phyloP scores from a whole-genome alignment of 1,284 basidiomycete species.

The Trametes hirsuta region DNA sequence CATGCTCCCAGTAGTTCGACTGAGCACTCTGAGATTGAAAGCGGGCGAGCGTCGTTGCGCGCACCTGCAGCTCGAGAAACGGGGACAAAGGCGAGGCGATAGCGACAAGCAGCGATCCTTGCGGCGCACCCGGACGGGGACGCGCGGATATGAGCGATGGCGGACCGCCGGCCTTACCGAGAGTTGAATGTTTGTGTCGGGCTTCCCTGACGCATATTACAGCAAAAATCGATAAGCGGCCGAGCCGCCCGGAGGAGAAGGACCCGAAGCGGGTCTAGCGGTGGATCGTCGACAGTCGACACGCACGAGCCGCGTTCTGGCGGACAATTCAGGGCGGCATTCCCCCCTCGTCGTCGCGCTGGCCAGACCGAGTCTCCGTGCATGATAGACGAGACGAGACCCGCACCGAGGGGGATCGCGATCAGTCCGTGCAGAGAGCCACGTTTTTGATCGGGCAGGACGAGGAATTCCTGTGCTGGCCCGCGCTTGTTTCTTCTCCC shows the following conservation, averaged over 20 bases:
- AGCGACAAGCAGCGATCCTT: neutral
- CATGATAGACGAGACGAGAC: neutral
- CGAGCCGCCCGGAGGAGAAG: neutral
- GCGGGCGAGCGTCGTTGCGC: neutral
- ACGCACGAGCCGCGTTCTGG: neutral
- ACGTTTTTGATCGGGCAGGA: constrained; percentile 5
- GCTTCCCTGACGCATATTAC: neutral
- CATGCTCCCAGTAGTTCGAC: neutral
- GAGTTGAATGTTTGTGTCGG: neutral
- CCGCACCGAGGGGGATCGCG: neutral
- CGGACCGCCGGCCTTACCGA: neutral
- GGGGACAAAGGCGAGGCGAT: neutral
- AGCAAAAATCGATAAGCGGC: neutral
- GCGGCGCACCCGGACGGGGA: too few relatives aligned
- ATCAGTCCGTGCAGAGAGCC: constrained; percentile 3
- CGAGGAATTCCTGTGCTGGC: too few relatives aligned
- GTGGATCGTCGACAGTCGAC: neutral
- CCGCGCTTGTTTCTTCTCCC: too few relatives aligned
- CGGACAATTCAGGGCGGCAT: constrained; percentile 1
- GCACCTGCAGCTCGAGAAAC: too few relatives aligned
- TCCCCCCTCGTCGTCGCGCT: neutral
- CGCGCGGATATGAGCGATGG: neutral
- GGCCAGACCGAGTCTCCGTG: neutral
- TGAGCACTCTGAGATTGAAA: neutral
- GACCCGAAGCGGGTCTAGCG: neutral